A percentile compares a stretch with the other conserved stretches of the same genome.
Evolutionary conservation across 73 alveolate genomes (phyloP).

Genomic region (Uronychia setigera): DNA sequence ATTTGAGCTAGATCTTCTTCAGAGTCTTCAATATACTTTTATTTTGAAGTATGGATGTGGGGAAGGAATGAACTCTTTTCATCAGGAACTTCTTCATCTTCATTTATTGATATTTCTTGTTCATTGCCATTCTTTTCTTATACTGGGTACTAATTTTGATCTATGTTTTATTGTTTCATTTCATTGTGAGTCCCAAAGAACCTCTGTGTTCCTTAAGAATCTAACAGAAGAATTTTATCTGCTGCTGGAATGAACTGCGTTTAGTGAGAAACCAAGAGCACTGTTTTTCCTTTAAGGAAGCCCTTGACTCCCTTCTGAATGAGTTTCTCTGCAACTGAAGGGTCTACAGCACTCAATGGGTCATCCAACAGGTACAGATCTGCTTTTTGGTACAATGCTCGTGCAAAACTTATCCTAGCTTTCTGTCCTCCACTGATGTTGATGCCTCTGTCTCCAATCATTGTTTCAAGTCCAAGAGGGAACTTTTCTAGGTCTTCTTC

Average conservation of each 20-base stretch:
- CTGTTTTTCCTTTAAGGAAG: slow-evolving; percentile 30
- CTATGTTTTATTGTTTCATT: neutral
- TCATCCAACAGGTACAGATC: slow-evolving; percentile 65
- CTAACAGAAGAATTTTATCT: slow-evolving; percentile 30
- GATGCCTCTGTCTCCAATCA: slow-evolving; percentile 73
- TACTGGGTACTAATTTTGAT: too few species aligned
- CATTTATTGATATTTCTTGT: too few species aligned
- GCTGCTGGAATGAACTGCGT: slow-evolving; percentile 13
- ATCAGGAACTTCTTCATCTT: too few species aligned
- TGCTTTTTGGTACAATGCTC: slow-evolving; percentile 65
- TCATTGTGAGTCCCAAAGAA: neutral
- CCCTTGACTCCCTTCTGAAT: neutral
- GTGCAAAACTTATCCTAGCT: slow-evolving; percentile 69
- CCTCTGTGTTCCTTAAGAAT: slow-evolving; percentile 34
- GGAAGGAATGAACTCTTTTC: too few species aligned
- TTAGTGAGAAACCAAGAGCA: slow-evolving; percentile 36
- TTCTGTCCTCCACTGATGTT: slow-evolving; percentile 74
- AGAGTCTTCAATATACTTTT: too few species aligned
- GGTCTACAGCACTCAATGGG: slow-evolving; percentile 64
- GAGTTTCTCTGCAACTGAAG: slow-evolving; percentile 17
- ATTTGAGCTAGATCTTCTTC: too few species aligned
- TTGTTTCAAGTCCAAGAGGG: slow-evolving; percentile 51
- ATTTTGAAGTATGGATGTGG: too few species aligned
- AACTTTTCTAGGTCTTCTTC: slow-evolving; percentile 49
- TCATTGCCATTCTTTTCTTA: too few species aligned